A percentile compares a stretch with the other conserved stretches of the same genome.
These are phyloP conservation scores for Acorus gramineus DNA, from an alignment of 106 monocot genomes.

Conservation along the genomic window DNA sequence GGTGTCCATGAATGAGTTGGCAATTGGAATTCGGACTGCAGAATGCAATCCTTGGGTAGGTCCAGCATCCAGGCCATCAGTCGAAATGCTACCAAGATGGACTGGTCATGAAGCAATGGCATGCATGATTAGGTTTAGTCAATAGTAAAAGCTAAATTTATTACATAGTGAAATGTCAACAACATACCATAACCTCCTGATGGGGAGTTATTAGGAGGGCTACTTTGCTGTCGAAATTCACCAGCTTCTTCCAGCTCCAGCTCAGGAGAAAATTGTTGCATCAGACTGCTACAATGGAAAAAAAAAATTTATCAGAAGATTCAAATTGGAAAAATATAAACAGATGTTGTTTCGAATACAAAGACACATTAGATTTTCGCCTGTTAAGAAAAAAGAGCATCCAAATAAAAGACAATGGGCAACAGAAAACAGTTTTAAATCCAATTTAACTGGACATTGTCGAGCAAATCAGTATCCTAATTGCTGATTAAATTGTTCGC, in stretches of 20 bases:
- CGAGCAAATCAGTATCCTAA: no score
- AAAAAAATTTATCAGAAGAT: not conserved
- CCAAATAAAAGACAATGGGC: no score
- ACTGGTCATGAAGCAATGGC: slow-evolving; percentile 22
- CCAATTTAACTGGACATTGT: no score
- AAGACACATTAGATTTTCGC: no score
- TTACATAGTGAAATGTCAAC: no score
- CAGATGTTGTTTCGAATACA: no score
- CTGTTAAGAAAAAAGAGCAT: no score
- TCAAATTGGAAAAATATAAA: not conserved
- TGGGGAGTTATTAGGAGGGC: slow-evolving; percentile 22
- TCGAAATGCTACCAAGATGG: slow-evolving; percentile 19
- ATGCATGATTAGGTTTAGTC: no score
- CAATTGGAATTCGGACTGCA: slow-evolving; percentile 22
- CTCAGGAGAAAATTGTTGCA: slow-evolving; percentile 30
- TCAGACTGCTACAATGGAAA: slow-evolving; percentile 23
- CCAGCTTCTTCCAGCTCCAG: slow-evolving; percentile 31
- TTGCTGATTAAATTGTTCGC: no score
- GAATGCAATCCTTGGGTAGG: slow-evolving; percentile 28
- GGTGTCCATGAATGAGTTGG: slow-evolving; percentile 26
- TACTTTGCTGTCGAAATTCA: slow-evolving; percentile 9
- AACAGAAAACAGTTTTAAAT: no score
- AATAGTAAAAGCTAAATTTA: no score
- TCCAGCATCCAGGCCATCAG: slow-evolving; percentile 34
- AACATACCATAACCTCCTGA: slow-evolving; percentile 17